Evolutionary conservation across 176 grass and related monocot genomes (phyloP), one percentile per base, ranked within the genome.

Genomic region (Neostapfia colusana): DNA sequence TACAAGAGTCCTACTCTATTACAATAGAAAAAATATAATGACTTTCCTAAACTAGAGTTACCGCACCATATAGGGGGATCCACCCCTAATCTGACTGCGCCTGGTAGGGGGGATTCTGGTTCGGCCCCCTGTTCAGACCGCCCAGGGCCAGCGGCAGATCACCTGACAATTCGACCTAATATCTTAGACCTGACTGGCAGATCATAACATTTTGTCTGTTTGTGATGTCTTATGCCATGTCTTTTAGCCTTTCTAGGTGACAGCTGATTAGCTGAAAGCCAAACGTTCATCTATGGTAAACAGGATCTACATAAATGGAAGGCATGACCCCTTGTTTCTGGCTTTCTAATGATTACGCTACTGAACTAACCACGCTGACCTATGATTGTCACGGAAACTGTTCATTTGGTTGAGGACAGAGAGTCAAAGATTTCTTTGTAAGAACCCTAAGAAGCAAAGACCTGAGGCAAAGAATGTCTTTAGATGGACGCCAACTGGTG

Each of bases 231-330:
- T 26, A 26, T 18, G 45, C 16, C 20, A 67, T 56, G 23, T 18
- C 44, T 37, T 60, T 14, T 58, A 12, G 27, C 37, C 73, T 42
- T 38, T 61, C 51, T 39, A 35, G 69, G 51, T 64, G 58, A 69
- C 38, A 84, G 70, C 81, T 26, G 23, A 55, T 63, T 28, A 84
- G 70, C 81, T 26, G 23, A 55, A 70, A 70, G 28, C 55, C 54
- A 31, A 70, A 55, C 24, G 18, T 20, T 21, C 2, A 15, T 25
- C 26, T 65, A 62, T 76, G 63, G 40, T 70, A 63, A 55, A 39
- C 63, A 64, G 62, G 81, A 46, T 51, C 81, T 71, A 25, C 56
- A 71, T 7, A 62, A 75, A 14, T 39, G 27, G 48, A 56, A 75
- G 31, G 35, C 70, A 69, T 56, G 21, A 62, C 80, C 31, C 66